Percentiles rank a stretch among this genome's conserved stretches.
phyloP scores from a whole-genome alignment of 1,139 yeast species.

The Wickerhamomyces sp. region DNA sequence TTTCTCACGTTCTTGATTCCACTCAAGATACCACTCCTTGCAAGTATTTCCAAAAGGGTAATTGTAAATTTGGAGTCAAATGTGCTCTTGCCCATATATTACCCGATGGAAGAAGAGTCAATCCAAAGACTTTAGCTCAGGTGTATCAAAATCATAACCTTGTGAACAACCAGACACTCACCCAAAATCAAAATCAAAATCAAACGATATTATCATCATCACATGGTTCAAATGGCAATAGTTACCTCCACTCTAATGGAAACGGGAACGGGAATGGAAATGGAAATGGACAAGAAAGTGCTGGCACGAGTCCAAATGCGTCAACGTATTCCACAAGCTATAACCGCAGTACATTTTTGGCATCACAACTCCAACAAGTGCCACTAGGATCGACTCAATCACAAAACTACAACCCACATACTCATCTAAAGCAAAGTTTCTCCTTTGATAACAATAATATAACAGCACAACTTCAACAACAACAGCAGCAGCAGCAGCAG shows the following conservation, averaged over 20 bases:
- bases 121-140: conserved; percentile 37
- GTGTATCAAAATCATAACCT: conserved; percentile 18
- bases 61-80: conserved; percentile 87
- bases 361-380: conserved; percentile 1
- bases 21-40: conserved; percentile 68
- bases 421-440: conserved; percentile 2
- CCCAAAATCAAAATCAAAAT: neutral
- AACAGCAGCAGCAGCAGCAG: too few species aligned
- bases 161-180: neutral
- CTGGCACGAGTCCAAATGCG: neutral
- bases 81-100: conserved; percentile 90
- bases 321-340: neutral
- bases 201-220: neutral
- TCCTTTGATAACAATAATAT: conserved; percentile 1
- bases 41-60: conserved; percentile 90
- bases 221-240: conserved; percentile 1
- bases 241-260: conserved; percentile 1
- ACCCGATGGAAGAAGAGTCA: conserved; percentile 84
- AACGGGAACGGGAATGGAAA: neutral
- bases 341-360: conserved; percentile 2
- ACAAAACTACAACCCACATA: conserved; percentile 2
- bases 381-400: conserved; percentile 2
- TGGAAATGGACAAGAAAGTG: conserved; percentile 3
- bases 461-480: too few species aligned
- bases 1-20: conserved; percentile 71